Evolutionary conservation across 148 eudicot genomes (phyloP).

Genomic region (Agrostemma githago): DNA sequence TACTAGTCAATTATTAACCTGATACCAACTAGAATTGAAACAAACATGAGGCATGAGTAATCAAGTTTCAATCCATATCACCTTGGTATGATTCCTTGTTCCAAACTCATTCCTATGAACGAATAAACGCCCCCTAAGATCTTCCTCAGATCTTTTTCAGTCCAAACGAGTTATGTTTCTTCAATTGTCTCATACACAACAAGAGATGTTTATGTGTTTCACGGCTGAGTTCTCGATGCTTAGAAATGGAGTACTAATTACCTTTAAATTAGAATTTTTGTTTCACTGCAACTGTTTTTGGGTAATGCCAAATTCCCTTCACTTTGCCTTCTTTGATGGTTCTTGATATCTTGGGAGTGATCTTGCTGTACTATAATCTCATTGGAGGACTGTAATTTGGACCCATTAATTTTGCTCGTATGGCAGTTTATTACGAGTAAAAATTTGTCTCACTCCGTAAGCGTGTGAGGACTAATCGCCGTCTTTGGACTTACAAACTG

Average conservation of each 20-base stretch:
- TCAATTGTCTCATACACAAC: constrained; percentile 70
- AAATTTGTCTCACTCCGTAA: constrained; percentile 20
- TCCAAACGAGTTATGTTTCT: constrained; percentile 55
- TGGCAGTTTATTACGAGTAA: neutral
- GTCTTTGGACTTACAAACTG: constrained; percentile 18
- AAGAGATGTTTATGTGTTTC: constrained; percentile 28
- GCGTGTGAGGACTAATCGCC: constrained; percentile 26
- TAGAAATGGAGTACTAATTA: constrained; percentile 18
- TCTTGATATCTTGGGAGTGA: constrained; percentile 36
- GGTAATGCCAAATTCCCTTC: constrained; percentile 31
- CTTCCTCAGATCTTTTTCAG: constrained; percentile 66
- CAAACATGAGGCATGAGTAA: no score
- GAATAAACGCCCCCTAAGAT: constrained; percentile 52
- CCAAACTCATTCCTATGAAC: no score
- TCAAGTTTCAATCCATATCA: no score
- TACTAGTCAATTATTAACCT: no score
- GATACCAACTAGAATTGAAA: no score
- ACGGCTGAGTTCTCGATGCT: constrained; percentile 21
- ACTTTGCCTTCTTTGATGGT: constrained; percentile 35
- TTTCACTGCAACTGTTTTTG: constrained; percentile 30
- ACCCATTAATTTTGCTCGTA: constrained; percentile 83
- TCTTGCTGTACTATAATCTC: constrained; percentile 22
- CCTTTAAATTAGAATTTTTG: constrained; percentile 26
- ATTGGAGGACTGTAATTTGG: constrained; percentile 33
- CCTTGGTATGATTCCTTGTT: no score